A percentile compares a stretch with the other conserved stretches of the same genome.
Evolutionary conservation across 345 rosid species (phyloP).

Genomic region (Syzygium grande): DNA sequence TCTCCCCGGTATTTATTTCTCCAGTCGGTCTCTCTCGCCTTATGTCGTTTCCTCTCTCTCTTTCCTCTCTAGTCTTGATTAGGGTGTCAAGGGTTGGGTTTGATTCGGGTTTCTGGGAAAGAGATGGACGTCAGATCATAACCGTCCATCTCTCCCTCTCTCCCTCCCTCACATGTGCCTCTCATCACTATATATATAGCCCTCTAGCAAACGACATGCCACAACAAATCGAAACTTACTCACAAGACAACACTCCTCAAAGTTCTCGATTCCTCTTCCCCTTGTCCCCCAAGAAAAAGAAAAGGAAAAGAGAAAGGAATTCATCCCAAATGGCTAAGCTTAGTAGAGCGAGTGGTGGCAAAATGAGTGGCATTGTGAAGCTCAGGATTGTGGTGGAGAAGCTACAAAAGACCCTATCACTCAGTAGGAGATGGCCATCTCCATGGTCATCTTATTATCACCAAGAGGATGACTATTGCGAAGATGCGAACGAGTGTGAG

Average conservation of each 20-base stretch:
- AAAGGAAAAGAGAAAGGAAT: neutral
- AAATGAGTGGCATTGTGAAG: constrained; percentile 12
- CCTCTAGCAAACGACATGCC: neutral
- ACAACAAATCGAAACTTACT: neutral
- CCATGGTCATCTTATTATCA: neutral
- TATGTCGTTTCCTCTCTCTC: neutral
- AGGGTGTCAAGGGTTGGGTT: no score
- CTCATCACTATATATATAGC: neutral
- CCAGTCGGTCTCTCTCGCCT: neutral
- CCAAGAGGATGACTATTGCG: neutral
- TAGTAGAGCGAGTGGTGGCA: neutral
- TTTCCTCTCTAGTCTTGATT: neutral
- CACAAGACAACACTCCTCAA: neutral
- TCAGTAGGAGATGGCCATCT: constrained; percentile 7
- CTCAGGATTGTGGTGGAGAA: constrained; percentile 15
- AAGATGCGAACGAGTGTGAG: neutral
- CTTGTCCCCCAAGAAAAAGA: neutral
- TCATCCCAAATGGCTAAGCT: constrained; percentile 10
- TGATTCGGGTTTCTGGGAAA: no score
- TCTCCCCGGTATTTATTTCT: constrained; percentile 3
- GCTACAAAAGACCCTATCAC: constrained; percentile 17
- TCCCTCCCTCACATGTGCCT: neutral
- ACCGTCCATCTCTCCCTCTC: neutral
- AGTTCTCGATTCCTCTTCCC: neutral
- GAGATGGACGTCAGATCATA: neutral